Conservation (phyloP, 2,329 filamentous ascomycete genomes). For the Ramichloridium luteum region DNA sequence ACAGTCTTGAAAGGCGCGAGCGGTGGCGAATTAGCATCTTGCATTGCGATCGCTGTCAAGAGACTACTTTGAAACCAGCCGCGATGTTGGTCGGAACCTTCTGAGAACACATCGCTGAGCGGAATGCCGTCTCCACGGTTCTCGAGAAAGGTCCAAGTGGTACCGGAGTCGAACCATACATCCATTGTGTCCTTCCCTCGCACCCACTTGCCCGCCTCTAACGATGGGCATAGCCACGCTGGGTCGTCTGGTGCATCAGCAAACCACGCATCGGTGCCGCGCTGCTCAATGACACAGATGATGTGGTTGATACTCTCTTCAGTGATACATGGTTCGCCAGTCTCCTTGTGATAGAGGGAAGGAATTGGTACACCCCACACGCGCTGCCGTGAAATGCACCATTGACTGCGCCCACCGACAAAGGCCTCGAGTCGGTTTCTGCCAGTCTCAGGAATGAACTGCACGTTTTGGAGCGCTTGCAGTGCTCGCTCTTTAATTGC, state of each 20-base stretch:
- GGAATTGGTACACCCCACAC: slow-evolving; percentile 97
- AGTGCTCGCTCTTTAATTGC: slow-evolving; percentile 67
- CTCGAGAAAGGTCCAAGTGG: slow-evolving; percentile 61
- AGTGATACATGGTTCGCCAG: slow-evolving; percentile 57
- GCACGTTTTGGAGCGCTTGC: slow-evolving; percentile 54
- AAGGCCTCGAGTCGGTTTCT: slow-evolving; percentile 71
- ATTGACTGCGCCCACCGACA: slow-evolving; percentile 76
- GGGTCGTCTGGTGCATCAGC: slow-evolving; percentile 63
- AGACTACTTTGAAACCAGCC: slow-evolving; percentile 98
- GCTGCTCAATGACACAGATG: slow-evolving; percentile 60
- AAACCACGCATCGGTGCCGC: slow-evolving; percentile 91
- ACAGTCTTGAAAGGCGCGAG: slow-evolving; percentile 70
- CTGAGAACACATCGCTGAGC: slow-evolving; percentile 74
- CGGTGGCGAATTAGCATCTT: slow-evolving; percentile 30
- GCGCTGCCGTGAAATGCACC: slow-evolving; percentile 94
- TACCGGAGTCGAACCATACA: slow-evolving; percentile 98
- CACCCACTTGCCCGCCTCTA: slow-evolving; percentile 47
- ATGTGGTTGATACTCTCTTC: slow-evolving; percentile 73
- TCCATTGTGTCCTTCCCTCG: slow-evolving; percentile 95
- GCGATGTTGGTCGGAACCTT: slow-evolving; percentile 90
- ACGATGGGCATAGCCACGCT: slow-evolving; percentile 59
- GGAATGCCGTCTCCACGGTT: slow-evolving; percentile 26
- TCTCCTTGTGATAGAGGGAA: slow-evolving; percentile 60
- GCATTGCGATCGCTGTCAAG: slow-evolving; percentile 66
- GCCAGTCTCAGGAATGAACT: slow-evolving; percentile 66